Evolutionary conservation across 169 alveolate species (phyloP), one percentile per base, ranked within the genome.

Genomic region (Besnoitia besnoiti): DNA sequence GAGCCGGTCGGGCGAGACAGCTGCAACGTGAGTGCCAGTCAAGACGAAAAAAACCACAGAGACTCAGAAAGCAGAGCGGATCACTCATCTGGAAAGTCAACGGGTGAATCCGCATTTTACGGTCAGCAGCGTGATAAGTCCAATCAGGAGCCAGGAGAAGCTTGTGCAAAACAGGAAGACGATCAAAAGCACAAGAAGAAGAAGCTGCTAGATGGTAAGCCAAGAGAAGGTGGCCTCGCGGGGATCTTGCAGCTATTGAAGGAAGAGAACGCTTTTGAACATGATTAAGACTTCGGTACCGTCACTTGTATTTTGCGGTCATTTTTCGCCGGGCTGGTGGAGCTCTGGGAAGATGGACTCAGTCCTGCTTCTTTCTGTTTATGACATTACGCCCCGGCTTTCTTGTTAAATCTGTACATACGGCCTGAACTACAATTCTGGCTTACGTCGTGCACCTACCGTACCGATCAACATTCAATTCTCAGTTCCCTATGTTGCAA

Each of bases 151-250:
- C 61, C 61, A 77, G 59, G 30, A 14, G 40, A 40, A 0, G 35
- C 42, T n/a, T 39, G 51, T 8, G 40, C 21, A 24, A 16, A 8
- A 30, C 61, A 46, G n/a, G 39, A 77, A 40, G n/a, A 51, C 12
- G 87, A 21, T 33, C 37, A 40, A 8, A 44, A 37, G 33, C 42
- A 44, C 35, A 39, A 27, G 87, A 77, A 40, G 37, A 46, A 27
- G 8, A 19, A 8, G 39, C 7, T 40, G 62, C 35, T 37, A 77
- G 47, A 27, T 12, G 21, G 40, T 27, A 24, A 59, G 14, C 0
- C 47, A n/a, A 39, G 87, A 40, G 87, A 77, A 35, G 59, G 61
- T 24, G 87, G 87, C 59, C 87, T 77, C 16, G 50, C 87, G 10
- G 12, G 62, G 39, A 35, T 77, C 21, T 59, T 77, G 55, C 61